Conservation (phyloP, 1,284 basidiomycete genomes). For the Thecaphora thlaspeos region DNA sequence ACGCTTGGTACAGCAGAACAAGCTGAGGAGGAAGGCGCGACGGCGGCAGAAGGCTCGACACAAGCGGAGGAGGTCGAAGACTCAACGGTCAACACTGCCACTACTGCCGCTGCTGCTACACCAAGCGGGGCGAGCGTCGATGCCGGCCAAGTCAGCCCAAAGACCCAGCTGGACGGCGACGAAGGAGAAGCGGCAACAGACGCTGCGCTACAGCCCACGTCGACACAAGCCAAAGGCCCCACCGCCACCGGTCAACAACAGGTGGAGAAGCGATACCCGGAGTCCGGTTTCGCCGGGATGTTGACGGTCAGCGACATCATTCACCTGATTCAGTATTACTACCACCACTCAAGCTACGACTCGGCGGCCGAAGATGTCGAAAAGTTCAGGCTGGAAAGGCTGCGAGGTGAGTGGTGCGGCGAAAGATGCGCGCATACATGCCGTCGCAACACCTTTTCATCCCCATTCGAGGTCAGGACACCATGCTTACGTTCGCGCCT, state of each 20-base stretch:
- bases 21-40: too few relatives aligned
- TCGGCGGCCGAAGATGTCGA: slow-evolving; percentile 88
- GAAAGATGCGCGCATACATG: too few relatives aligned
- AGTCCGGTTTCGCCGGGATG: slow-evolving; percentile 55
- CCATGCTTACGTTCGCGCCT: too few relatives aligned
- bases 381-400: slow-evolving; percentile 76
- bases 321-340: slow-evolving; percentile 56
- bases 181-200: not conserved
- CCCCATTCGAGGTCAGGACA: too few relatives aligned
- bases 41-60: too few relatives aligned
- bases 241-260: not conserved
- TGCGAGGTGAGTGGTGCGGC: slow-evolving; percentile 14
- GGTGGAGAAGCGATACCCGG: not conserved
- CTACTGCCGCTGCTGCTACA: not conserved
- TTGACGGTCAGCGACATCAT: slow-evolving; percentile 57
- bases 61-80: too few relatives aligned
- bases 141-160: slow-evolving; percentile 13
- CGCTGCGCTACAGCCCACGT: too few relatives aligned
- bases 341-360: slow-evolving; percentile 66
- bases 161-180: not conserved
- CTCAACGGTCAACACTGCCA: not conserved
- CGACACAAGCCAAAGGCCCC: not conserved
- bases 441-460: too few relatives aligned
- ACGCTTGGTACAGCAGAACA: too few relatives aligned
- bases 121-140: not conserved